Conservation (phyloP, 805 yeast genomes). For the Priceomyces fermenticarens region DNA sequence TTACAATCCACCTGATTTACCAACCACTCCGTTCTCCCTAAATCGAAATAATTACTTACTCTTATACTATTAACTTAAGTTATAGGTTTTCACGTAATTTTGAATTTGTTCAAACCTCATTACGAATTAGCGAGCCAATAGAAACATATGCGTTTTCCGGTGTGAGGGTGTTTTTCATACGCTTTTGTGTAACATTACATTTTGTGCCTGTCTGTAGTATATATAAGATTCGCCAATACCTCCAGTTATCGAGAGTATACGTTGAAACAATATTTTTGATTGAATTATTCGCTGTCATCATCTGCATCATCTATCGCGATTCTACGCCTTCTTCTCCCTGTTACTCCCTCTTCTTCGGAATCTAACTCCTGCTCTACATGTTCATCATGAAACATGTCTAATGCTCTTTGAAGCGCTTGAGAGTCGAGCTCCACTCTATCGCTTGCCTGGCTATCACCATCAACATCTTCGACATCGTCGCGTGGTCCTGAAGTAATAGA, state of each 20-base stretch:
- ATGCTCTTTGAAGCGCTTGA: conserved; percentile 20
- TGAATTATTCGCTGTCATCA: conserved; percentile 14
- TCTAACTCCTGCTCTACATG: conserved; percentile 8
- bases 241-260: background rate
- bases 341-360: conserved; percentile 4
- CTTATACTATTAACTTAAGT: background rate
- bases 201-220: background rate
- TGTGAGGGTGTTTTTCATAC: conserved; percentile 1
- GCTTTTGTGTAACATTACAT: background rate
- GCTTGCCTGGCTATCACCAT: conserved; percentile 4
- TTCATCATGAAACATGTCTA: conserved; percentile 21
- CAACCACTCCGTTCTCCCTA: too few species aligned
- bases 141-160: background rate
- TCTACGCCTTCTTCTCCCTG: conserved; percentile 9
- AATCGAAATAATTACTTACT: too few species aligned
- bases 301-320: conserved; percentile 16
- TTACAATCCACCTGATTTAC: background rate
- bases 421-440: conserved; percentile 6
- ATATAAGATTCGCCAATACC: background rate
- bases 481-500: too few species aligned
- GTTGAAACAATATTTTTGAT: background rate
- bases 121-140: conserved; percentile 1
- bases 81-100: background rate
- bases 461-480: conserved; percentile 2
- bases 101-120: background rate